These are phyloP conservation scores for Jackrogersella minutella DNA, from an alignment of 495 filamentous ascomycete species.

Conservation along the genomic window DNA sequence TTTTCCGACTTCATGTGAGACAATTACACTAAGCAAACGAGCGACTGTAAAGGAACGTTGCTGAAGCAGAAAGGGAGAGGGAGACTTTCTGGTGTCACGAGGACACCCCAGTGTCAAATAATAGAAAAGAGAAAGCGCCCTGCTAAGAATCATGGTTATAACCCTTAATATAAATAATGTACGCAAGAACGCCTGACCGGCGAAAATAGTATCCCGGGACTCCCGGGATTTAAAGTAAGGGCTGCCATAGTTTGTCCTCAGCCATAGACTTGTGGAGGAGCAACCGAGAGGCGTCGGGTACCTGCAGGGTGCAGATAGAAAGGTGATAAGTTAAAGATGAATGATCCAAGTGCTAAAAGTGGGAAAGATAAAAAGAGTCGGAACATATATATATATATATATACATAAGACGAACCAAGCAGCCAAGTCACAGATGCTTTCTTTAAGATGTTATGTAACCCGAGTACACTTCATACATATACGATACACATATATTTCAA, in stretches of 20 bases:
- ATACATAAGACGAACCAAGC: no score
- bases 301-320: conserved; percentile 21
- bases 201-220: neutral
- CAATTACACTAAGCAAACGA: conserved; percentile 12
- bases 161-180: neutral
- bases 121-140: neutral
- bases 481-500: no score
- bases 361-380: neutral
- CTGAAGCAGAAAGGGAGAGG: neutral
- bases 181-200: neutral
- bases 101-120: neutral
- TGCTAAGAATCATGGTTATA: neutral
- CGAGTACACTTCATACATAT: neutral
- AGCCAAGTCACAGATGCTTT: no score
- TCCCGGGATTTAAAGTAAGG: neutral
- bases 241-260: neutral
- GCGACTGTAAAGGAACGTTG: conserved; percentile 2
- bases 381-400: no score
- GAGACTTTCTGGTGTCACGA: neutral
- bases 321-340: neutral
- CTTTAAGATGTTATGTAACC: no score
- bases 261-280: neutral
- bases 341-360: no score
- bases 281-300: conserved; percentile 15
- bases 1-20: conserved; percentile 13